Evolutionary conservation across 495 filamentous ascomycete species (phyloP).

Genomic region (Elasticomyces elasticus): DNA sequence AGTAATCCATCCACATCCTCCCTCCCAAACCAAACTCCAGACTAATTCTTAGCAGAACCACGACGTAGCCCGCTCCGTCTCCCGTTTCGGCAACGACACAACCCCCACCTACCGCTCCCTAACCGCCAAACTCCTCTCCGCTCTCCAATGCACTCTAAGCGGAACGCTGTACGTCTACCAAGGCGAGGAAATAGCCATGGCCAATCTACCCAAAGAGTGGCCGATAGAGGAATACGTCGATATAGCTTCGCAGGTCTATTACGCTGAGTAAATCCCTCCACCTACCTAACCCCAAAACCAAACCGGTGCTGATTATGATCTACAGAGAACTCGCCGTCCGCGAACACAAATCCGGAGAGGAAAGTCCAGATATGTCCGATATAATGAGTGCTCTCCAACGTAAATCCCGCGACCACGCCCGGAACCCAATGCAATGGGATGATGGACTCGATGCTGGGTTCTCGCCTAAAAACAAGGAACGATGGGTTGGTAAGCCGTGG

Average conservation of each 20-base stretch:
- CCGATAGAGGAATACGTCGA: slow-evolving; percentile 29
- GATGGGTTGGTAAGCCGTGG: slow-evolving; percentile 44
- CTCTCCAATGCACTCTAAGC: slow-evolving; percentile 19
- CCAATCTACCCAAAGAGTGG: slow-evolving; percentile 28
- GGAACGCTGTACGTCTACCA: slow-evolving; percentile 33
- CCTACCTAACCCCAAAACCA: background rate
- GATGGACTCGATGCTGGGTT: slow-evolving; percentile 45
- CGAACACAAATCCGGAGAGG: slow-evolving; percentile 37
- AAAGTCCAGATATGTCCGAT: background rate
- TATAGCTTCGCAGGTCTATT: slow-evolving; percentile 25
- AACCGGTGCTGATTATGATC: slow-evolving; percentile 17
- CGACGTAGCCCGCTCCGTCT: slow-evolving; percentile 25
- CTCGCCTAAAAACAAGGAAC: no score
- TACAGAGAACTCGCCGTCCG: slow-evolving; percentile 41
- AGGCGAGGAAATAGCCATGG: slow-evolving; percentile 33
- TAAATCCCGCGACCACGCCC: slow-evolving; percentile 49
- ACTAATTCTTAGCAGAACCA: slow-evolving; percentile 26
- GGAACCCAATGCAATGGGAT: slow-evolving; percentile 56
- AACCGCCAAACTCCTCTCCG: slow-evolving; percentile 27
- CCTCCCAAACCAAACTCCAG: background rate
- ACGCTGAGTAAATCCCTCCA: background rate
- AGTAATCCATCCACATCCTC: background rate
- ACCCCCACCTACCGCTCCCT: slow-evolving; percentile 19
- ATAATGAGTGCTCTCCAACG: slow-evolving; percentile 36
- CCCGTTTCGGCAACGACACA: slow-evolving; percentile 23